Percentiles rank a stretch among this genome's conserved stretches.
Conservation (phyloP, 1,284 basidiomycete species). For the Ustilago tritici region DNA sequence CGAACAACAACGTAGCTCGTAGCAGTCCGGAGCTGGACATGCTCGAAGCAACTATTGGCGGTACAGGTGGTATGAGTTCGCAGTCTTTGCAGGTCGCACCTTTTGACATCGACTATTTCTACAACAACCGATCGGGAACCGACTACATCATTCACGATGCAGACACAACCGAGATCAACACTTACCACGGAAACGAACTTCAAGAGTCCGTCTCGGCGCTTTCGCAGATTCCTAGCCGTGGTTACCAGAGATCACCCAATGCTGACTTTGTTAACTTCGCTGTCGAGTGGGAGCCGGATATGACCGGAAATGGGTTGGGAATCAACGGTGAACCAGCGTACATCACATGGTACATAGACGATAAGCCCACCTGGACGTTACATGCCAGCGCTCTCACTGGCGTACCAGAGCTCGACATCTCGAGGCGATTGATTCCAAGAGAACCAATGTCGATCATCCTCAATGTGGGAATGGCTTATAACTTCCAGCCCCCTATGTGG, state of each 20-base stretch:
- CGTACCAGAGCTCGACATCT: conserved; percentile 39
- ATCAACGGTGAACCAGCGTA: conserved; percentile 64
- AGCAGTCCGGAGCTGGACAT: conserved; percentile 67
- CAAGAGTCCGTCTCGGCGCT: conserved; percentile 64
- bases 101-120: conserved; percentile 60
- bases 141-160: conserved; percentile 46
- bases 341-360: conserved; percentile 63
- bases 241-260: conserved; percentile 33
- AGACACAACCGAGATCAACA: conserved; percentile 50
- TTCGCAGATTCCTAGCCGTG: conserved; percentile 44
- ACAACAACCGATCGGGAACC: conserved; percentile 32
- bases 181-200: conserved; percentile 56
- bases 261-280: conserved; percentile 50
- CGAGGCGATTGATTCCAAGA: conserved; percentile 48
- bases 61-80: conserved; percentile 44
- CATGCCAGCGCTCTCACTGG: conserved; percentile 30
- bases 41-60: conserved; percentile 73
- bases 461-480: conserved; percentile 58
- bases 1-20: conserved; percentile 59
- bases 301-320: conserved; percentile 49
- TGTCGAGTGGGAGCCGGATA: conserved; percentile 67
- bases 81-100: conserved; percentile 67
- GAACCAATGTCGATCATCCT: conserved; percentile 63
- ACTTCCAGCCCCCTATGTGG: conserved; percentile 58
- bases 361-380: conserved; percentile 60